phyloP scores from a whole-genome alignment of 2,329 filamentous ascomycete genomes.

The Paracoccidioides brasiliensis region DNA sequence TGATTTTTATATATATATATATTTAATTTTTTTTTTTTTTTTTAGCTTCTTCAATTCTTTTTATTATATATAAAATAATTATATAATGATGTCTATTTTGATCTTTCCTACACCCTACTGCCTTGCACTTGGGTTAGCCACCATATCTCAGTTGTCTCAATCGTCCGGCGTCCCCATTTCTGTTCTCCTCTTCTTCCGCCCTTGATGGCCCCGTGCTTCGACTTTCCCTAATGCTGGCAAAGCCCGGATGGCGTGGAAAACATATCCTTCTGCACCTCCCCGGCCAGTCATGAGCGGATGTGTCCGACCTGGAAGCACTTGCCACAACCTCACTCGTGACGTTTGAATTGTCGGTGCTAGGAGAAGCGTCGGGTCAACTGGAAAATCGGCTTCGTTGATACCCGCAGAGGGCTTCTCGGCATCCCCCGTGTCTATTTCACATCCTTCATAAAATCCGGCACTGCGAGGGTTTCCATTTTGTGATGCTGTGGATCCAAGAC shows the following conservation, averaged over 20 bases:
- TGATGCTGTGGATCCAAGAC: constrained; percentile 29
- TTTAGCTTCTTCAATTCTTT: no score
- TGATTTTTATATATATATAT: no score
- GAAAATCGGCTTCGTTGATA: constrained; percentile 52
- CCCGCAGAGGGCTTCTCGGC: constrained; percentile 20
- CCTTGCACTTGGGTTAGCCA: no score
- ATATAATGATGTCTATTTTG: no score
- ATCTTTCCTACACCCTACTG: no score
- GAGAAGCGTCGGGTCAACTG: constrained; percentile 72
- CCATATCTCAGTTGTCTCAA: no score
- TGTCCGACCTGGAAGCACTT: constrained; percentile 80
- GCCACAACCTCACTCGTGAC: constrained; percentile 65
- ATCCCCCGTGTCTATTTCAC: constrained; percentile 25
- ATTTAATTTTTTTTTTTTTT: no score
- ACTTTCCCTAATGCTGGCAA: constrained; percentile 67
- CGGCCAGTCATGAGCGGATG: constrained; percentile 86
- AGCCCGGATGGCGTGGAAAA: constrained; percentile 74
- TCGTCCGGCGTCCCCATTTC: background rate
- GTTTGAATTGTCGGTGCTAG: constrained; percentile 72
- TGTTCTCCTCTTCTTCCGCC: constrained; percentile 52
- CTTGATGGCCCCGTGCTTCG: constrained; percentile 64
- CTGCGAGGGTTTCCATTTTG: background rate
- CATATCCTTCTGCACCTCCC: constrained; percentile 78
- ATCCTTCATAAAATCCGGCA: background rate
- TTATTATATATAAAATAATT: no score